phyloP scores from a whole-genome alignment of 73 alveolate genomes.

The Paraurostyla sp. region DNA sequence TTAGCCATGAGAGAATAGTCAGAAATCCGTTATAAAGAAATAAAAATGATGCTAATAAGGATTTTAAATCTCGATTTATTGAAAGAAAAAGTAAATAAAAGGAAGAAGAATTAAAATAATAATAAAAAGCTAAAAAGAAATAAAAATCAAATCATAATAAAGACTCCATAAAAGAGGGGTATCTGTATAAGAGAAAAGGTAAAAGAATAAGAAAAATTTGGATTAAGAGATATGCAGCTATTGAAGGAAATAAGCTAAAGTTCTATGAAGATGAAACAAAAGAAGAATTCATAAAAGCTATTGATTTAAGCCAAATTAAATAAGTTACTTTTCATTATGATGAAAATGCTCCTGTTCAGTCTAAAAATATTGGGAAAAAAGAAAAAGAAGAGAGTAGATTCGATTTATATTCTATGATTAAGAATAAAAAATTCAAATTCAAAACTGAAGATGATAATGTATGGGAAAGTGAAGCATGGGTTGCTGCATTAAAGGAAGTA shows the following conservation, averaged over 20 bases:
- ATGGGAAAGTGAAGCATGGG: slow-evolving; percentile 52
- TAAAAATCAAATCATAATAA: not conserved
- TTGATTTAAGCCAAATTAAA: slow-evolving; percentile 43
- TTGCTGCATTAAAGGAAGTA: not conserved
- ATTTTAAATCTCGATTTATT: too few species aligned
- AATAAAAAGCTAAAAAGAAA: not conserved
- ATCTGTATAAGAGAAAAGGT: slow-evolving; percentile 5
- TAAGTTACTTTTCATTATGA: slow-evolving; percentile 57
- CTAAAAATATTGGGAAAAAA: slow-evolving; percentile 43
- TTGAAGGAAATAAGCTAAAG: slow-evolving; percentile 9
- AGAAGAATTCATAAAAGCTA: not conserved
- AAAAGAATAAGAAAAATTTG: slow-evolving; percentile 13
- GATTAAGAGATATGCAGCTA: slow-evolving; percentile 51
- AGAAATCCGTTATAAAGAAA: too few species aligned
- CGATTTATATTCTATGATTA: slow-evolving; percentile 39
- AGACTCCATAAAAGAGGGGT: slow-evolving; percentile 23
- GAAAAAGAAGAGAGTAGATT: slow-evolving; percentile 57
- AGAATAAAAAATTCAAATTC: slow-evolving; percentile 21
- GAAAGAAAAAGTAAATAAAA: not conserved
- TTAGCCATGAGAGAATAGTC: too few species aligned
- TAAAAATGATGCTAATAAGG: too few species aligned
- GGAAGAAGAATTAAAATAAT: not conserved
- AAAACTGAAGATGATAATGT: slow-evolving; percentile 33
- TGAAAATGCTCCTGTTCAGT: slow-evolving; percentile 52
- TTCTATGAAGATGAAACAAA: slow-evolving; percentile 32